Percentiles rank a stretch among this genome's conserved stretches.
Evolutionary conservation across 345 rosid species (phyloP).

Genomic region (Populus pruinosa): DNA sequence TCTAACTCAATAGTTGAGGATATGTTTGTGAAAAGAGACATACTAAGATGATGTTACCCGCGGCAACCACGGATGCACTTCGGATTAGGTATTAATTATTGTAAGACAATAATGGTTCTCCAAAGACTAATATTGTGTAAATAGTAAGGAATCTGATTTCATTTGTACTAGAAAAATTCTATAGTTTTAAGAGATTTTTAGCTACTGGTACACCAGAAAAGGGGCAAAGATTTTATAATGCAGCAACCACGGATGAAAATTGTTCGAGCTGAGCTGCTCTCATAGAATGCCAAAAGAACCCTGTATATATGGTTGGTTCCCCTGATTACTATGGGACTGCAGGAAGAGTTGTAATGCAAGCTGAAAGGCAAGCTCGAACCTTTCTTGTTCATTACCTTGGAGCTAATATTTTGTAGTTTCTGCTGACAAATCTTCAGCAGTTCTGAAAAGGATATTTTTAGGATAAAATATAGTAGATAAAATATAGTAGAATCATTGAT

Average conservation of each 20-base stretch:
- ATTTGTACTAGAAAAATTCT: too few relatives aligned
- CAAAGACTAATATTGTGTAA: too few relatives aligned
- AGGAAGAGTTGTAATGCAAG: slow-evolving; percentile 82
- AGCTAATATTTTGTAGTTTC: background rate
- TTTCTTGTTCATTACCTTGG: background rate
- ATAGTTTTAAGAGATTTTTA: too few relatives aligned
- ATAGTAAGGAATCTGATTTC: too few relatives aligned
- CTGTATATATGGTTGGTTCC: slow-evolving; percentile 83
- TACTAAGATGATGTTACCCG: too few relatives aligned
- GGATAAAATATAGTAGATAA: background rate
- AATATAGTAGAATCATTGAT: background rate
- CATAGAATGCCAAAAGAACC: slow-evolving; percentile 83
- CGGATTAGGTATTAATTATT: too few relatives aligned
- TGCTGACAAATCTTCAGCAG: background rate
- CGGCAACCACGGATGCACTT: too few relatives aligned
- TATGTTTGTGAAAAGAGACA: background rate
- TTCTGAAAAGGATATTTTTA: background rate
- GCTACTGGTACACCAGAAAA: too few relatives aligned
- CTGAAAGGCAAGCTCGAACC: slow-evolving; percentile 9
- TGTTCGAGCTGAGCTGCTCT: slow-evolving; percentile 71
- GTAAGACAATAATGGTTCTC: too few relatives aligned
- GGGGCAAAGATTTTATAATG: background rate
- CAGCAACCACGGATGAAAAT: slow-evolving; percentile 25
- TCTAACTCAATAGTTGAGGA: too few relatives aligned
- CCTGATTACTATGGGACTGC: slow-evolving; percentile 91